These are phyloP conservation scores for Scheffersomyces coipomensis DNA, from an alignment of 805 yeast genomes.

Conservation along the genomic window DNA sequence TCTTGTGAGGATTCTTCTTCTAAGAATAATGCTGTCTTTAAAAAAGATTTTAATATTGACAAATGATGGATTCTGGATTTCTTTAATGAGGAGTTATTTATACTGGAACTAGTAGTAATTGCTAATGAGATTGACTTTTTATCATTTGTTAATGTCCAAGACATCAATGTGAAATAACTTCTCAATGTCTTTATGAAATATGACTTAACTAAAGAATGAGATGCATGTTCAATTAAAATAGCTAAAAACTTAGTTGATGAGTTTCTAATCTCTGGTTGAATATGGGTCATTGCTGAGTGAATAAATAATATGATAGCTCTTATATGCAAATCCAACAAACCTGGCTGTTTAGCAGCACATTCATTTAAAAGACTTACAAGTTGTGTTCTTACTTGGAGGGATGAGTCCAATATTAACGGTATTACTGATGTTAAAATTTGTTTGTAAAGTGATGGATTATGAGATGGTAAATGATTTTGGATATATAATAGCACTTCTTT, in stretches of 20 bases:
- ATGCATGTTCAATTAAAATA: slow-evolving; percentile 54
- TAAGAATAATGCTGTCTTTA: slow-evolving; percentile 42
- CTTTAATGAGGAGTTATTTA: slow-evolving; percentile 30
- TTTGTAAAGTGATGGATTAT: slow-evolving; percentile 51
- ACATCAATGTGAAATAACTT: slow-evolving; percentile 65
- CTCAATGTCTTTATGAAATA: slow-evolving; percentile 70
- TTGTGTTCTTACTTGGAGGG: slow-evolving; percentile 61
- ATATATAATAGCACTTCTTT: slow-evolving; percentile 65
- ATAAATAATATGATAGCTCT: slow-evolving; percentile 66
- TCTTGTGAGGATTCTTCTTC: slow-evolving; percentile 13
- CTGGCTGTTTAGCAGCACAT: slow-evolving; percentile 49
- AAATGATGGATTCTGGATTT: slow-evolving; percentile 43
- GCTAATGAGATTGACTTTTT: slow-evolving; percentile 35
- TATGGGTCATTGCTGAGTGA: slow-evolving; percentile 92
- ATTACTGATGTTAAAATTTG: slow-evolving; percentile 55
- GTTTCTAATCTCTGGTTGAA: slow-evolving; percentile 69
- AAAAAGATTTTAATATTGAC: slow-evolving; percentile 39
- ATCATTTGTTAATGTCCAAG: slow-evolving; percentile 60
- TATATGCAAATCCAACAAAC: slow-evolving; percentile 60
- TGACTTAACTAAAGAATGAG: slow-evolving; percentile 55
- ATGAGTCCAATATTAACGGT: slow-evolving; percentile 67
- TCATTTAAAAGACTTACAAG: slow-evolving; percentile 47
- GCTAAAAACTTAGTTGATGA: slow-evolving; percentile 71
- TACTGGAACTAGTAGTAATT: slow-evolving; percentile 28
- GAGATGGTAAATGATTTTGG: slow-evolving; percentile 48